A percentile compares a stretch with the other conserved stretches of the same genome.
phyloP scores from a whole-genome alignment of 495 filamentous ascomycete species.

The Podospora didyma region DNA sequence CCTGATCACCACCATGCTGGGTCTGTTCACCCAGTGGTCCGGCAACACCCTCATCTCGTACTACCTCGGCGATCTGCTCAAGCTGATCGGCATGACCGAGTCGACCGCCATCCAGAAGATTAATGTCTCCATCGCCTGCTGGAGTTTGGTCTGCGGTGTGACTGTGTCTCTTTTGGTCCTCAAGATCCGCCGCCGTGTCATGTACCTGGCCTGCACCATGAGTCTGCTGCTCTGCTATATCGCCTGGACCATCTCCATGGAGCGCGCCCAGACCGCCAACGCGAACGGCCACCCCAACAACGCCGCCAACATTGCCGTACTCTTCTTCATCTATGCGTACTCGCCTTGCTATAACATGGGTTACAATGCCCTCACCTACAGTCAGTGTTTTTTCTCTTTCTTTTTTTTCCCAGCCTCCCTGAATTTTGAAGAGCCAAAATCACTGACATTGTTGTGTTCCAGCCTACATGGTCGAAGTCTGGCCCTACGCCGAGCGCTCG shows the following conservation, averaged over 20 bases:
- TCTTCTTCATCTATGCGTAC: constrained; percentile 63
- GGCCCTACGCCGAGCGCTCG: constrained; percentile 58
- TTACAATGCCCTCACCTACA: constrained; percentile 67
- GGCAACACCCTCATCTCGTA: constrained; percentile 63
- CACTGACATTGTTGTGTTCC: neutral
- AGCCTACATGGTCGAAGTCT: constrained; percentile 63
- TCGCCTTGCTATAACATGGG: constrained; percentile 62
- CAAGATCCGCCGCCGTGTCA: constrained; percentile 50
- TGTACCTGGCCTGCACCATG: constrained; percentile 55
- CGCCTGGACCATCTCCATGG: constrained; percentile 56
- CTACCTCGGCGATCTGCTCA: constrained; percentile 50
- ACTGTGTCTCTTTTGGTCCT: constrained; percentile 50
- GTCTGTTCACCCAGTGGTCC: constrained; percentile 62
- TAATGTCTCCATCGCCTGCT: constrained; percentile 58
- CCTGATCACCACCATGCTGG: constrained; percentile 53
- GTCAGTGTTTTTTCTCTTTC: too few relatives aligned
- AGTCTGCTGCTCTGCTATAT: constrained; percentile 54
- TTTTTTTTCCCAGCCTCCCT: too few relatives aligned
- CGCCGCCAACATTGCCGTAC: constrained; percentile 38
- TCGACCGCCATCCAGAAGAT: constrained; percentile 48
- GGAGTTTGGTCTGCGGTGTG: constrained; percentile 50
- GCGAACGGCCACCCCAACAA: constrained; percentile 33
- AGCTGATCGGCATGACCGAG: constrained; percentile 47
- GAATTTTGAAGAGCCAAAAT: neutral
- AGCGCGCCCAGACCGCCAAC: constrained; percentile 42